Base-by-base conservation (phyloP, 192 early-diverging fungal species). In the Backusella mclennaniae region DNA sequence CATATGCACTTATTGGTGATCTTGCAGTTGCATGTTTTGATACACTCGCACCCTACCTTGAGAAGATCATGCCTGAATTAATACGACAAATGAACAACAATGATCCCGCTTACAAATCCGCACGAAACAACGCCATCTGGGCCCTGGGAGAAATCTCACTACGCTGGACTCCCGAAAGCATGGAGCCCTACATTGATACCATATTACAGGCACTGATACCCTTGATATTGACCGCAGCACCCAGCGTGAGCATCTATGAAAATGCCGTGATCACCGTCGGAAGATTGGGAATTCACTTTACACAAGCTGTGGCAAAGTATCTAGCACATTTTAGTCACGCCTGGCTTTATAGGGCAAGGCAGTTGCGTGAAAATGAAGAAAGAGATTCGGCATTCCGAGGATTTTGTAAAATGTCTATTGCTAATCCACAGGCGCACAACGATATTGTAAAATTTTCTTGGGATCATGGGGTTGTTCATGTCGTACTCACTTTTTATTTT, bases 61-160 rank as follows among this genome's bases (percentile, higher is more conserved):
- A 63, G 1, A 38, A 23, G 1, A 66, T 75, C 7, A 67, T 75
- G 66, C 66, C 74, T 0, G 66, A 67, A 46, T 5, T 75, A 21
- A 21, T 67, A 17, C 35, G 41, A 39, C 59, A 75, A 11, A 23
- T 75, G 6, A 38, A 36, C 4, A 66, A 38, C 17, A 42, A 49
- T 14, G 41, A 67, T 33, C 21, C 26, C 3, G 21, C 59, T 9
- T 63, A 67, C 26, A 71, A 49, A 31, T 75, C 66, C 9, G 96
- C 95, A 39, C 94, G 93, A 85, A 99, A 98, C 85, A 99, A 99
- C 80, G 98, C 97, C 8, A 90, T 94, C 21, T 99, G 98, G 98
- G 92, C 97, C 15, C 91, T 90, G 6, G 98, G 97, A 46, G 98
- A 99, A 87, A 95, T 99, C 79, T 93, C 96, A 17, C 80, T 98